Evolutionary conservation across 2,329 filamentous ascomycete genomes (phyloP).

Genomic region (Rutstroemia sp.): DNA sequence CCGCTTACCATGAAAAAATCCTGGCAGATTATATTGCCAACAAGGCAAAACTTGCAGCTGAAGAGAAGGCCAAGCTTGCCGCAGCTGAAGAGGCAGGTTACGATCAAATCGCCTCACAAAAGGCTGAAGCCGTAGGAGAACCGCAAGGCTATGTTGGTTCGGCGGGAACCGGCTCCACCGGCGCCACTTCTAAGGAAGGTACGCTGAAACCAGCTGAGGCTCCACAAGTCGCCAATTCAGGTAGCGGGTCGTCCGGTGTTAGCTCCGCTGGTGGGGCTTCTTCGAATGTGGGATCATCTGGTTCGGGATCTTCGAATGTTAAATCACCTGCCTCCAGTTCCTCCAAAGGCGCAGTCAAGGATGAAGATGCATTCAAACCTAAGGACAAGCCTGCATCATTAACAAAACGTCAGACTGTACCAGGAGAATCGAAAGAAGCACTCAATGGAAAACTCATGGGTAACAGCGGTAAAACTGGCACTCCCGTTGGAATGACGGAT

Average conservation of each 20-base stretch:
- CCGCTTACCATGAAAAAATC: slow-evolving; percentile 35
- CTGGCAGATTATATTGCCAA: slow-evolving; percentile 32
- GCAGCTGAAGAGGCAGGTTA: neutral
- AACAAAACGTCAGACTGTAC: slow-evolving; percentile 7
- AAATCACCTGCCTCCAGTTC: neutral
- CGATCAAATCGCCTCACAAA: neutral
- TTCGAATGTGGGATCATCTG: neutral
- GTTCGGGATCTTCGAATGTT: neutral
- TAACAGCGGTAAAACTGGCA: neutral
- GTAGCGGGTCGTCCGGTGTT: neutral
- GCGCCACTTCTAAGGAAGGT: neutral
- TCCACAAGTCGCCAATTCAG: neutral
- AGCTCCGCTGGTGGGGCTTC: neutral
- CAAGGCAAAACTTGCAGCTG: slow-evolving; percentile 33
- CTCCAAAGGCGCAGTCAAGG: neutral
- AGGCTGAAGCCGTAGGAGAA: neutral
- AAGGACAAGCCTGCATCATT: neutral
- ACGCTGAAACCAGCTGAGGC: neutral
- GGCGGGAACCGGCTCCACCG: neutral
- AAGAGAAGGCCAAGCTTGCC: slow-evolving; percentile 13
- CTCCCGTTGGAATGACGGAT: neutral
- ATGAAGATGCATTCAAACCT: neutral
- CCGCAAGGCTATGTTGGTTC: neutral
- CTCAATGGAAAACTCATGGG: neutral
- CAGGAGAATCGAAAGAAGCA: neutral